Conservation (phyloP, 805 yeast genomes). For the Saccharomyces paradoxus region DNA sequence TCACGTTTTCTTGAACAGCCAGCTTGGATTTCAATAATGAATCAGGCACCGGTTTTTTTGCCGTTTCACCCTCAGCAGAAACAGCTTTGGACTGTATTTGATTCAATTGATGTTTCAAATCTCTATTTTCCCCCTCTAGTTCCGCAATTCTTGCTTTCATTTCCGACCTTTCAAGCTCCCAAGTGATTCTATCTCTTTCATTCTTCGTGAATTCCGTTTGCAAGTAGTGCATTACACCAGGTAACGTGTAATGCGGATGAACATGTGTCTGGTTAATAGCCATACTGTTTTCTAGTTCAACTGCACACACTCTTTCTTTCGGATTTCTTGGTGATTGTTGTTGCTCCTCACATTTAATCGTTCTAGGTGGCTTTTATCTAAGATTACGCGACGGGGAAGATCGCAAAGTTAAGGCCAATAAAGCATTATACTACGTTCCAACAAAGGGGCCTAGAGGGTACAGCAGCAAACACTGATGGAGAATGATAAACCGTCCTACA, state of each 20-base stretch:
- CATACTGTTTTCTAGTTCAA: background rate
- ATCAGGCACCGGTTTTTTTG: background rate
- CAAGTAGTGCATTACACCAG: slow-evolving; percentile 55
- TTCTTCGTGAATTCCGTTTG: slow-evolving; percentile 56
- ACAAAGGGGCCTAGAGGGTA: background rate
- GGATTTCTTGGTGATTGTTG: background rate
- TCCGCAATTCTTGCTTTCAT: slow-evolving; percentile 45
- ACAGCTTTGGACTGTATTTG: slow-evolving; percentile 1
- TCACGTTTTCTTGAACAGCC: slow-evolving; percentile 28
- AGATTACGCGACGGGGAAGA: background rate
- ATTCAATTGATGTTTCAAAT: slow-evolving; percentile 21
- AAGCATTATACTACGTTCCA: background rate
- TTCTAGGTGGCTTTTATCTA: background rate
- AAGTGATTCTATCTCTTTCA: slow-evolving; percentile 51
- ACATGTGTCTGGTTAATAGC: slow-evolving; percentile 3
- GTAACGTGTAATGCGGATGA: slow-evolving; percentile 26
- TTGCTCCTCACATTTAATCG: background rate
- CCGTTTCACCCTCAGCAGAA: slow-evolving; percentile 1
- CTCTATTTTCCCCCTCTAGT: slow-evolving; percentile 46
- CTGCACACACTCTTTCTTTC: background rate
- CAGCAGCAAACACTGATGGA: background rate
- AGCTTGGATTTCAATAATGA: slow-evolving; percentile 18
- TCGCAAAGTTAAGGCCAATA: background rate
- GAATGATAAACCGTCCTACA: background rate
- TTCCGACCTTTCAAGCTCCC: slow-evolving; percentile 55